Base-by-base conservation (phyloP, 2,329 filamentous ascomycete species). In the Spiromastix sp. region DNA sequence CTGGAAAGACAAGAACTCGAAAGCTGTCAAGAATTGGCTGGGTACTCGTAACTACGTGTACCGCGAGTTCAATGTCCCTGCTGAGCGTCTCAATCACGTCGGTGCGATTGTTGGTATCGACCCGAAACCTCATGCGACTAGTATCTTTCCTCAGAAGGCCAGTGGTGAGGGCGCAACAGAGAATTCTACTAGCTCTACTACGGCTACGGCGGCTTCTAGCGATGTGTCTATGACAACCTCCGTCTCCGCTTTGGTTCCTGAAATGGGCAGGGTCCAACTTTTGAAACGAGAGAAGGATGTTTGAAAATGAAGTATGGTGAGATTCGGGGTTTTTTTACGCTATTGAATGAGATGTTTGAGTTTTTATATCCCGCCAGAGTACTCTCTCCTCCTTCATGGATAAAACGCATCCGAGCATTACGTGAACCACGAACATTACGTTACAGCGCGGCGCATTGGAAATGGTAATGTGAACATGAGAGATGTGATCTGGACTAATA, bases 1-100 rank as follows among this genome's bases (percentile, higher is more conserved):
- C 54, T 89, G 91, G 50, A 96, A 96, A 59, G 91, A 98, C 61
- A 98, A 98, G 63, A 85, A 98, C 22, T 89, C 89, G 54, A 94
- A 93, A 63, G 86, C 87, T 2, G 79, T 96, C 42, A 80, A 91
- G 36, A 77, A 74, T 46, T 96, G 93, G 64, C 67, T 98, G 37
- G 93, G 89, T 54, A 89, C 96, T 56, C 94, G 87, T 86, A 77
- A 85, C 43, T 98, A 95, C 55, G 82, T 85, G 0, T 98, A 89
- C 62, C 81, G 89, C 36, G 91, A 98, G 61, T 98, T 98, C 60
- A 91, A 83, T 24, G 87, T 95, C 7, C 86, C 87, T 2, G 89
- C 89, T n/a, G 91, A 96, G 59, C 75, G 85, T 63, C 87, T 86
- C 40, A 89, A 63, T 12, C 66, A 91, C 28, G 69, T 78, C 15